Percentiles rank a stretch among this genome's conserved stretches.
These are phyloP conservation scores for Sicyos baderoa DNA, from an alignment of 306 rosid genomes.

Conservation along the genomic window DNA sequence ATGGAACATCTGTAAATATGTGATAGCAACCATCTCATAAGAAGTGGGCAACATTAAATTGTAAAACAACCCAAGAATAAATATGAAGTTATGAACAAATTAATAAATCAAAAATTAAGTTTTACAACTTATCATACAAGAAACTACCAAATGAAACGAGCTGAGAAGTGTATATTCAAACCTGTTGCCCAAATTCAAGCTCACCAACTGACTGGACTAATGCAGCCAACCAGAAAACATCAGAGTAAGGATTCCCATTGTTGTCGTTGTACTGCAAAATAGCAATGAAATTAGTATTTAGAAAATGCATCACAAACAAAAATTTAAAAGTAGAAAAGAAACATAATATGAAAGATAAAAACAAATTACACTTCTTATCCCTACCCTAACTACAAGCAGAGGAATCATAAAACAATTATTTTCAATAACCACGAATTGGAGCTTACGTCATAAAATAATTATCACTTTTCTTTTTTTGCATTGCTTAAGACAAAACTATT, in stretches of 20 bases:
- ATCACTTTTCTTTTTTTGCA: neutral
- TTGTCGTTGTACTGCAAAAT: slow-evolving; percentile 81
- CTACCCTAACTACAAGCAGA: slow-evolving; percentile 2
- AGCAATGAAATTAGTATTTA: slow-evolving; percentile 2
- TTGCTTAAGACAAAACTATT: neutral
- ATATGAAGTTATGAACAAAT: neutral
- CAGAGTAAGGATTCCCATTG: slow-evolving; percentile 85
- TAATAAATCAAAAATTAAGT: slow-evolving; percentile 11
- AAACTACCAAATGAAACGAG: slow-evolving; percentile 5
- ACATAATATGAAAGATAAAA: neutral
- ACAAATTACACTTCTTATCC: neutral
- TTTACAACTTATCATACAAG: neutral
- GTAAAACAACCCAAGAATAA: neutral
- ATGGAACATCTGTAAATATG: neutral
- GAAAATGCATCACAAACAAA: neutral
- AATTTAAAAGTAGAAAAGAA: neutral
- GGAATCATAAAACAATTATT: neutral
- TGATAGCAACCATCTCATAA: neutral
- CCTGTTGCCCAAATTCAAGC: slow-evolving; percentile 97
- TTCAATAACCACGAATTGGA: too few relatives aligned
- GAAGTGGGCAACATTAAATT: neutral
- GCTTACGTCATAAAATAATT: too few relatives aligned
- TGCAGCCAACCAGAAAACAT: slow-evolving; percentile 94
- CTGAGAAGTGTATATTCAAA: slow-evolving; percentile 18
- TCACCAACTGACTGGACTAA: slow-evolving; percentile 83